Conservation (phyloP, 768 basidiomycete species). For the Boletales sp. region DNA sequence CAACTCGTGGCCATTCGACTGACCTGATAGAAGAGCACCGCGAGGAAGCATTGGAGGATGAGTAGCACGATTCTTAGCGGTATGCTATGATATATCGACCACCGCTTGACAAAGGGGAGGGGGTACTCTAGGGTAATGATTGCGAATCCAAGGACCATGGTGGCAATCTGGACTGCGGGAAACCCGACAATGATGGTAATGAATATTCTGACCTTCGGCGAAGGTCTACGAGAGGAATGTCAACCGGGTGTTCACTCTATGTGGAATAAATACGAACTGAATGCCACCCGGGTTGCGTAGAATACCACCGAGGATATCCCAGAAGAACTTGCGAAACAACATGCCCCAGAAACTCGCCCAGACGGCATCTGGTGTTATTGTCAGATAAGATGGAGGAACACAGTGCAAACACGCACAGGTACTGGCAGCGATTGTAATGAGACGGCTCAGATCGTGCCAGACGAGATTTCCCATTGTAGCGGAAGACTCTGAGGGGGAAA, state of each 20-base stretch:
- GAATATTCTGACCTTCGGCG: constrained; percentile 58
- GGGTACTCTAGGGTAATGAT: constrained; percentile 74
- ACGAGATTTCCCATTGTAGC: constrained; percentile 69
- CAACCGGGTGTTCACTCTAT: background rate
- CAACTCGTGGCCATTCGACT: constrained; percentile 11
- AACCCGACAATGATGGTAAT: constrained; percentile 70
- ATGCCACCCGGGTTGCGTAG: constrained; percentile 75
- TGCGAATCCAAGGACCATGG: constrained; percentile 56
- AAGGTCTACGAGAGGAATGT: constrained; percentile 43
- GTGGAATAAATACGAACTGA: constrained; percentile 49
- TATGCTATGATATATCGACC: constrained; percentile 63
- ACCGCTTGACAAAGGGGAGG: constrained; percentile 50
- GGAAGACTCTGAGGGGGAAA: background rate
- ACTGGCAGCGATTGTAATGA: constrained; percentile 63
- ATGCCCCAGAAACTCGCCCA: constrained; percentile 83
- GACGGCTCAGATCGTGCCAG: constrained; percentile 77
- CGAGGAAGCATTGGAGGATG: constrained; percentile 57
- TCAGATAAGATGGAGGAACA: constrained; percentile 7
- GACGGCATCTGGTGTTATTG: constrained; percentile 52
- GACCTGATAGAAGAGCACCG: constrained; percentile 77
- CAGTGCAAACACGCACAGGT: constrained; percentile 53
- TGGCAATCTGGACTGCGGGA: constrained; percentile 70
- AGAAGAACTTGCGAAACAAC: constrained; percentile 91
- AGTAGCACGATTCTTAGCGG: constrained; percentile 59
- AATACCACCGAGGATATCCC: constrained; percentile 87